Evolutionary conservation across 2,329 filamentous ascomycete genomes (phyloP), one percentile per base, ranked within the genome.

Genomic region (Mycosphaerella arachidis): DNA sequence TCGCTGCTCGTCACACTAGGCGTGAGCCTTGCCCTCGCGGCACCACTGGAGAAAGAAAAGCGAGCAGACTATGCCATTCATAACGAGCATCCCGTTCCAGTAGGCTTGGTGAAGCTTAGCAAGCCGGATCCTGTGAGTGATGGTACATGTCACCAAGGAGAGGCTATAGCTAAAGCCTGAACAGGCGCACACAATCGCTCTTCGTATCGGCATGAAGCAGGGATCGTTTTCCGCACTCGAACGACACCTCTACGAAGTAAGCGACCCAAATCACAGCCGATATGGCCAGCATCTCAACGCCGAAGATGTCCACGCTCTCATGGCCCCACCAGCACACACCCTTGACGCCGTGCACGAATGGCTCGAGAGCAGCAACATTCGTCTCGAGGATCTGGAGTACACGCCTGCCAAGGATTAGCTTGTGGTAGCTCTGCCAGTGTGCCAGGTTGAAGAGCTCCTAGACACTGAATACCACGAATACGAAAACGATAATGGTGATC

Each of bases 201-300:
- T 68, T 10, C 66, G 67, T 24, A 69, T 69, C 53, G 66, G 64
- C 16, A 40, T 69, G 62, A 67, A 64, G 60, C 62, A 64, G 40
- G 53, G 53, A 18, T 53, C 60, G 20, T 16, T 82, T 29, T 46
- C 53, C 6, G 51, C 57, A 18, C 57, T 89, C 53, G 85, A 88
- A 70, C 78, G 84, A 67, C 78, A 76, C 7, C 79, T 87, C 6
- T 78, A 86, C 58, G 82, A 86, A 55, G 78, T 89, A 33, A 87
- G 86, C 1, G 84, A 83, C 1, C 86, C 86, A 1, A 78, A 77
- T 35, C 80, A 86, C 66, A 73, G 77, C 1, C 77, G 76, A 24
- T 89, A 89, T 69, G 86, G 87, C 31, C 76, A 81, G 65, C 84
- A 88, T 67, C 74, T 63, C 52, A 62, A 61, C 1, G 88, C 73